These are phyloP conservation scores for Fusarium luffae DNA, from an alignment of 2,329 filamentous ascomycete species.

Conservation along the genomic window DNA sequence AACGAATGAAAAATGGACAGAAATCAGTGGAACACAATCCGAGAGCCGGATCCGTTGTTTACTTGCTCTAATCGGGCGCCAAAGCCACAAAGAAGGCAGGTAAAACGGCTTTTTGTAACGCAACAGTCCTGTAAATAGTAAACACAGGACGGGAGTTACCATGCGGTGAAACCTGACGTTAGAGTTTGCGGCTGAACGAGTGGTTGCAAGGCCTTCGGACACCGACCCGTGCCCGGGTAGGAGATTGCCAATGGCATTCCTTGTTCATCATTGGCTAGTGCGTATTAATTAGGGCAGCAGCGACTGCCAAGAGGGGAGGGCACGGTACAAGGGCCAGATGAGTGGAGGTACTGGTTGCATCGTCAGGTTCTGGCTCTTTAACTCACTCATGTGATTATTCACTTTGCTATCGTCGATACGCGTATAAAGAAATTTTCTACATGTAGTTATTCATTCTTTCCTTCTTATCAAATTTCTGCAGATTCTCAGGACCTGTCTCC, in stretches of 20 bases:
- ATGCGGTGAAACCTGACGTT: not conserved
- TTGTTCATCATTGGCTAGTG: not conserved
- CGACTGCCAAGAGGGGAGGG: too few relatives aligned
- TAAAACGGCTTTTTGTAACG: not conserved
- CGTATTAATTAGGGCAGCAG: not conserved
- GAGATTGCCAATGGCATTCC: not conserved
- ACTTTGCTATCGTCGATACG: not conserved
- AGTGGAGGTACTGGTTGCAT: too few relatives aligned
- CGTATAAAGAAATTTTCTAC: not conserved
- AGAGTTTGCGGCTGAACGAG: not conserved
- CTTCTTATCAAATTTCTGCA: conserved; percentile 9
- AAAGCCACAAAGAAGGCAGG: not conserved
- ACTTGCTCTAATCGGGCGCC: not conserved
- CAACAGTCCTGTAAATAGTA: too few relatives aligned
- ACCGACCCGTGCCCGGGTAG: not conserved
- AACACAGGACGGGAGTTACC: not conserved
- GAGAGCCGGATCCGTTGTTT: not conserved
- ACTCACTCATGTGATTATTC: not conserved
- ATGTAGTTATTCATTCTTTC: not conserved
- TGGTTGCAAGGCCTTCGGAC: not conserved
- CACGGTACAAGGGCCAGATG: too few relatives aligned
- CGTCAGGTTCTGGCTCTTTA: not conserved
- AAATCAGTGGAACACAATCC: not conserved
- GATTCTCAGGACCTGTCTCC: conserved; percentile 13
- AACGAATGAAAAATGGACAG: not conserved